phyloP scores from a whole-genome alignment of 2,329 filamentous ascomycete genomes.

The Didymellaceae sp. region DNA sequence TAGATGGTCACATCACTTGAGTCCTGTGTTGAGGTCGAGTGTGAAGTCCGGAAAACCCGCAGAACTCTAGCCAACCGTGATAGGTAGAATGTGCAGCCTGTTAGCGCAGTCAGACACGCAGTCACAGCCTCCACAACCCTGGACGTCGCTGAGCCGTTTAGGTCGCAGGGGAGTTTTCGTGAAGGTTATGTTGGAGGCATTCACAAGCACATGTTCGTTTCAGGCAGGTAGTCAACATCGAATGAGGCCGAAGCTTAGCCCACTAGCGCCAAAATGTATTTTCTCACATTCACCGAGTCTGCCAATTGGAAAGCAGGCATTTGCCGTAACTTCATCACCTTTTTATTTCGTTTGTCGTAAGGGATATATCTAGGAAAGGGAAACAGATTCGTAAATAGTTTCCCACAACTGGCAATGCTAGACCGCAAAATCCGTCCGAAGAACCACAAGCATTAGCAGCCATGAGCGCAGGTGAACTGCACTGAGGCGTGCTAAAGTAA shows the following conservation, averaged over 20 bases:
- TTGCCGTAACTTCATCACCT: slow-evolving; percentile 44
- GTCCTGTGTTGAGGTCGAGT: not conserved
- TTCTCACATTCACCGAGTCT: slow-evolving; percentile 31
- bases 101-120: not conserved
- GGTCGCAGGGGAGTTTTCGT: no score
- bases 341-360: slow-evolving; percentile 46
- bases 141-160: no score
- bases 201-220: not conserved
- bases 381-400: slow-evolving; percentile 44
- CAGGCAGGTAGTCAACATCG: not conserved
- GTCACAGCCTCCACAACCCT: no score
- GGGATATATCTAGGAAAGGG: slow-evolving; percentile 44
- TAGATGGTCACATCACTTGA: not conserved
- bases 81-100: slow-evolving; percentile 2
- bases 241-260: slow-evolving; percentile 8
- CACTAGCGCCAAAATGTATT: slow-evolving; percentile 34
- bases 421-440: slow-evolving; percentile 47
- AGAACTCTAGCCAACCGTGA: slow-evolving; percentile 4
- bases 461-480: slow-evolving; percentile 39
- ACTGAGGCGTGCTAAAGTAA: slow-evolving; percentile 41
- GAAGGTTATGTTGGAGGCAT: not conserved
- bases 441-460: slow-evolving; percentile 44
- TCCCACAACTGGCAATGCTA: slow-evolving; percentile 49
- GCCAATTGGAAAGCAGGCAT: slow-evolving; percentile 27
- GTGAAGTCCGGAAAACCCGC: not conserved